Evolutionary conservation across 768 basidiomycete species (phyloP).

Genomic region (Tricholoma saponaceum): DNA sequence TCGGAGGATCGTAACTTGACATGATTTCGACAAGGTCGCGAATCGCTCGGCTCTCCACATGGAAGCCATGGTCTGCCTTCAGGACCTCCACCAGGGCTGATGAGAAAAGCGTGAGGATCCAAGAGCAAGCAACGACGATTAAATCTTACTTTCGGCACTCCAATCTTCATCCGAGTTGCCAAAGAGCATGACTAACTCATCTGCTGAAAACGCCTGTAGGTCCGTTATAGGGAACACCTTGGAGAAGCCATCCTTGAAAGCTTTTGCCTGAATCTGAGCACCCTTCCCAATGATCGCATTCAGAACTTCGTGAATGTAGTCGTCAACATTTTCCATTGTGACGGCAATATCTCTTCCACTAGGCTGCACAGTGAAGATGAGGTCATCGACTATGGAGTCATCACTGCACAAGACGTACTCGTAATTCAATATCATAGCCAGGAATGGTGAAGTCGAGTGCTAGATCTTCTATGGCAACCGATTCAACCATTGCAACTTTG

Average conservation of each 20-base stretch:
- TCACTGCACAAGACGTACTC: conserved; percentile 42
- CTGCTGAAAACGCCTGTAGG: conserved; percentile 86
- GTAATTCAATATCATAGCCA: conserved; percentile 90
- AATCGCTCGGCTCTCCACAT: conserved; percentile 89
- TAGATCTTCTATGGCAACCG: conserved; percentile 78
- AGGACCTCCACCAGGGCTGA: conserved; percentile 83
- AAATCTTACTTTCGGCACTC: conserved; percentile 79
- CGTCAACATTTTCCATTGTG: conserved; percentile 82
- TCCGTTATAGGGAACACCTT: conserved; percentile 94
- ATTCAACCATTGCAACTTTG: conserved; percentile 55
- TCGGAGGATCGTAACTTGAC: conserved; percentile 67
- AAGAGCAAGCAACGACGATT: background rate
- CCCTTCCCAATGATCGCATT: conserved; percentile 87
- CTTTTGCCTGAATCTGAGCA: conserved; percentile 72
- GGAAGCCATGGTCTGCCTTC: conserved; percentile 98
- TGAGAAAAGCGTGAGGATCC: conserved; percentile 9
- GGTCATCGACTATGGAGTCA: background rate
- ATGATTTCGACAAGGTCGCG: conserved; percentile 85
- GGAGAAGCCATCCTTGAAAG: conserved; percentile 92
- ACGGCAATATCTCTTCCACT: conserved; percentile 78
- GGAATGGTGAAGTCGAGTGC: conserved; percentile 96
- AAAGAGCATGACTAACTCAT: conserved; percentile 94
- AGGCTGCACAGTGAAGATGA: conserved; percentile 39
- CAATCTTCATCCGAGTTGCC: conserved; percentile 99
- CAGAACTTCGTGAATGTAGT: conserved; percentile 84